Evolutionary conservation across 495 filamentous ascomycete species (phyloP), one percentile per base, ranked within the genome.

Genomic region (Penicillium cinerascens): DNA sequence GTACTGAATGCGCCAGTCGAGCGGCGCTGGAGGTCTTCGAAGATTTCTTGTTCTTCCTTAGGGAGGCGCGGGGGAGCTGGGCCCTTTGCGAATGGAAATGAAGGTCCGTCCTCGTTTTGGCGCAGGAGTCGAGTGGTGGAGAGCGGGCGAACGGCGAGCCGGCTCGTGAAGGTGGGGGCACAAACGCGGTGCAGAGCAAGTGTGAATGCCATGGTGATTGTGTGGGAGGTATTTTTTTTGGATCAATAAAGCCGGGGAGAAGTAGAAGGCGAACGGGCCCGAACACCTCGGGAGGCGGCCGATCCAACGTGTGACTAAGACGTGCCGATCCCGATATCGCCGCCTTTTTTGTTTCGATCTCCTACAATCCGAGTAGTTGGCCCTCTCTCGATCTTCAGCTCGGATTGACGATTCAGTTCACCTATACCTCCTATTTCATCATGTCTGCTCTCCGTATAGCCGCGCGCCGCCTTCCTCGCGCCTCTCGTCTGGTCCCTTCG

Each of bases 11-110:
- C 86, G 17, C 87, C 86, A 0, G 83, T 87, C 0, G 86, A 88
- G 43, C 80, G 67, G 23, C 69, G 68, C 56, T 96, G 92, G 7
- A 97, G 86, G 2, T 84, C 78, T 69, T 97, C 92, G 68, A 95
- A 97, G 46, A 96, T 85, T 66, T 90, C 88, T 75, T 97, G 92
- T 60, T 96, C 87, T 70, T 87, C 84, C 54, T 89, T 83, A 4
- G 92, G 87, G 4, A 97, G 87, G 13, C 87, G 86, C 0, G 88
- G 91, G 7, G 92, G 92, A 5, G 92, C 73, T 16, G 92, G 91
- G 8, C 76, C 72, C 10, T 72, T 65, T 23, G 58, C 56, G 52
- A 80, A 75, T 40, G 67, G 54, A 26, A 77, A 70, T 29, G 69
- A 46, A n/a, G 66, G 58, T 22, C 64, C 64, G 56, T 64, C 52